Evolutionary conservation across 768 basidiomycete species (phyloP).

Genomic region (Trametes cinnabarina): DNA sequence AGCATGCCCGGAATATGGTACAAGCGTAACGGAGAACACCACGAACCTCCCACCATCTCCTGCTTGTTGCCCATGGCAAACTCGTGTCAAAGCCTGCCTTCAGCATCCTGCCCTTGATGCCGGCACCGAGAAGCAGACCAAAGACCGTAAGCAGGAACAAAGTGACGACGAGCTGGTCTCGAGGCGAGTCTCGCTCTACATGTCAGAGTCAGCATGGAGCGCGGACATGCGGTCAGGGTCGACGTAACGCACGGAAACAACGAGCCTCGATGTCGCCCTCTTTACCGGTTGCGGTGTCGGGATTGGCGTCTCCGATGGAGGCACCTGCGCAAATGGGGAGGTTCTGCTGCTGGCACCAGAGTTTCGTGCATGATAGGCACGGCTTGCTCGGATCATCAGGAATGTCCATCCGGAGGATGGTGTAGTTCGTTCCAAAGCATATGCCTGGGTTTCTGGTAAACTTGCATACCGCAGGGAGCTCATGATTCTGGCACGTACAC

Average conservation of each 20-base stretch:
- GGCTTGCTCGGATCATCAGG: constrained; percentile 87
- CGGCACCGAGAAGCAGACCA: constrained; percentile 79
- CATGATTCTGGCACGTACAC: constrained; percentile 46
- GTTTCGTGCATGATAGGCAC: constrained; percentile 89
- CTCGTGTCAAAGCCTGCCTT: constrained; percentile 71
- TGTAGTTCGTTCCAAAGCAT: constrained; percentile 85
- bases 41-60: constrained; percentile 82
- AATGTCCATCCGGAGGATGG: constrained; percentile 75
- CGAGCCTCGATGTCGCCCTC: constrained; percentile 95
- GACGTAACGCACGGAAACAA: constrained; percentile 78
- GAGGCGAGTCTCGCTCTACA: constrained; percentile 89
- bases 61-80: constrained; percentile 59
- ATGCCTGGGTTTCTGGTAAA: constrained; percentile 56
- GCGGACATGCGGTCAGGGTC: constrained; percentile 11
- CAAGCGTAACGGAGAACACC: neutral
- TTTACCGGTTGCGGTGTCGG: constrained; percentile 90
- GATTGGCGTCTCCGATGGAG: constrained; percentile 80
- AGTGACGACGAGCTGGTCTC: constrained; percentile 91
- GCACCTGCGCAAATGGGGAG: constrained; percentile 80
- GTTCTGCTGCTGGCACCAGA: constrained; percentile 94
- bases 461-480: neutral
- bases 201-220: constrained; percentile 6
- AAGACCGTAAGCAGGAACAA: constrained; percentile 86
- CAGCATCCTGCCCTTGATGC: constrained; percentile 78
- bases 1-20: constrained; percentile 17